phyloP scores from a whole-genome alignment of 306 rosid species.

The Sechiopsis laciniata region DNA sequence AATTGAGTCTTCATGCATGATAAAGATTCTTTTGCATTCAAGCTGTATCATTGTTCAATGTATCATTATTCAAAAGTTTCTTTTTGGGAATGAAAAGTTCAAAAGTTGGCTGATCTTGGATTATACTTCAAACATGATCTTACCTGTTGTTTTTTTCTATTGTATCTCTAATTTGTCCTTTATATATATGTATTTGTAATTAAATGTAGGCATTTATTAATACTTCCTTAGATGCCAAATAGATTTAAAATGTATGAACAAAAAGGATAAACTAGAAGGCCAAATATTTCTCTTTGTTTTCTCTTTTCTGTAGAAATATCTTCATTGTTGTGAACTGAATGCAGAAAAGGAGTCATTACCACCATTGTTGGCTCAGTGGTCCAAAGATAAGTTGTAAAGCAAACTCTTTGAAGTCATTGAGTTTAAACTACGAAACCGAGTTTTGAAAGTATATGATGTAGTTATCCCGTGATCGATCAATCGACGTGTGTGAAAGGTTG shows the following conservation, averaged over 20 bases:
- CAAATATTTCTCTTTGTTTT: neutral
- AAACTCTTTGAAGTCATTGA: neutral
- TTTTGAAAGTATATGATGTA: neutral
- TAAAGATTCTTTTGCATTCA: slow-evolving; percentile 26
- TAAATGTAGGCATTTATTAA: neutral
- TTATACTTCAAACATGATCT: slow-evolving; percentile 2
- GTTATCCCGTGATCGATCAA: neutral
- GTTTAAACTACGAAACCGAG: neutral
- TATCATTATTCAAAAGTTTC: neutral
- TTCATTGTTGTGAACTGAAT: neutral
- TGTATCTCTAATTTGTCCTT: too few relatives aligned
- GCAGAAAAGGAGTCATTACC: neutral
- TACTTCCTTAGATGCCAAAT: neutral
- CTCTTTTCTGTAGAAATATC: neutral
- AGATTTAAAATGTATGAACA: neutral
- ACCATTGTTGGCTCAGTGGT: neutral
- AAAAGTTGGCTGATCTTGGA: neutral
- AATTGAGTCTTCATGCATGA: slow-evolving; percentile 32
- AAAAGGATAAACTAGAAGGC: neutral
- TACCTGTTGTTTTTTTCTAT: neutral
- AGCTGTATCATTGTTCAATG: slow-evolving; percentile 8
- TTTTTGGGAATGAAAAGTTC: neutral
- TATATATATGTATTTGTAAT: neutral
- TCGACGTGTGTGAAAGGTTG: neutral
- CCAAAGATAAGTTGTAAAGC: neutral